A percentile compares a stretch with the other conserved stretches of the same genome.
Evolutionary conservation across 257 asterid species (phyloP).

Genomic region (Jacaranda mimosifolia): DNA sequence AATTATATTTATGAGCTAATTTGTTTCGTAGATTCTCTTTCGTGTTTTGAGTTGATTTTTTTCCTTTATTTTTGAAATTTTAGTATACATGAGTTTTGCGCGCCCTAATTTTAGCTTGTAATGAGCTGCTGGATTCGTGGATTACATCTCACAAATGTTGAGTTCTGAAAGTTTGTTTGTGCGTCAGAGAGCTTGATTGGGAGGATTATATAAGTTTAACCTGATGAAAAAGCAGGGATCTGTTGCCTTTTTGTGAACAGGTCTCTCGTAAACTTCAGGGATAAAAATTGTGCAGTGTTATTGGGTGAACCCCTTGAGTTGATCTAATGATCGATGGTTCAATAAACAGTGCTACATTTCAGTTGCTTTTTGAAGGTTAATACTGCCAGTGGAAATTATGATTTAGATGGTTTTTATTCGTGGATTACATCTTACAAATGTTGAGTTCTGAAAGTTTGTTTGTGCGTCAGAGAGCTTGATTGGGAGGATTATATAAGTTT

Average conservation of each 20-base stretch:
- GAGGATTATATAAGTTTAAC: constrained; percentile 3
- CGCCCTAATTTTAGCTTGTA: no score
- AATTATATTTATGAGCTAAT: neutral
- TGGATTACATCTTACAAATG: neutral
- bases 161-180: neutral
- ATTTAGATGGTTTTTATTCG: no score
- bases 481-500: neutral
- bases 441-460: neutral
- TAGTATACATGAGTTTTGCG: no score
- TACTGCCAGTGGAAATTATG: neutral
- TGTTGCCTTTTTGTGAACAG: constrained; percentile 58
- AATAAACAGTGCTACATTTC: constrained; percentile 58
- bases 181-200: neutral
- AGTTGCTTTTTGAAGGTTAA: neutral
- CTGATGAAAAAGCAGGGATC: constrained; percentile 71
- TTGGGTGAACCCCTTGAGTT: constrained; percentile 72
- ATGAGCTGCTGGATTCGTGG: no score
- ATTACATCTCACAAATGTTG: neutral
- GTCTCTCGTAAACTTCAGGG: constrained; percentile 74
- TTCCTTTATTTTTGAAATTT: neutral
- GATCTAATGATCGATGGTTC: constrained; percentile 55
- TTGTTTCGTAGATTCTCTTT: neutral
- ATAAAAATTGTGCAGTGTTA: constrained; percentile 56
- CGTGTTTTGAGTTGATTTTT: no score
- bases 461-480: neutral